Evolutionary conservation across 331 rosid genomes (phyloP).

Genomic region (Cydonia oblonga): DNA sequence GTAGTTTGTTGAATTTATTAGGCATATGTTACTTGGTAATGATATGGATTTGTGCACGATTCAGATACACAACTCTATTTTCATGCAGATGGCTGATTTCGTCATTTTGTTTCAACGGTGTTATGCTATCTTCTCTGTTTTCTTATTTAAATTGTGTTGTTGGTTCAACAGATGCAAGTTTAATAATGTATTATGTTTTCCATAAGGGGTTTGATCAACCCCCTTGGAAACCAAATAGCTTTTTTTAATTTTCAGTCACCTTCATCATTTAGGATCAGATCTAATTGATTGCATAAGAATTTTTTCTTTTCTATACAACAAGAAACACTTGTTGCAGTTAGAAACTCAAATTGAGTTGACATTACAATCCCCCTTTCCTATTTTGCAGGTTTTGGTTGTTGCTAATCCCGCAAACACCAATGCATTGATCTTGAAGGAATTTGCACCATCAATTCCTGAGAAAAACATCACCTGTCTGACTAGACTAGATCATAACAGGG

Average conservation of each 20-base stretch:
- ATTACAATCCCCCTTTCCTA: background rate
- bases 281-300: background rate
- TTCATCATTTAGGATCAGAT: background rate
- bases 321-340: background rate
- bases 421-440: slow-evolving; percentile 96
- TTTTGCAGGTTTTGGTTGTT: slow-evolving; percentile 77
- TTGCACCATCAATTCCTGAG: slow-evolving; percentile 91
- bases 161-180: background rate
- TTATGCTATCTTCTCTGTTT: background rate
- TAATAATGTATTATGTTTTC: background rate
- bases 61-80: too few relatives aligned
- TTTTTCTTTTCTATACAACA: background rate
- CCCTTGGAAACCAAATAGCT: background rate
- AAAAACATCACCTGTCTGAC: slow-evolving; percentile 80
- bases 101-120: background rate
- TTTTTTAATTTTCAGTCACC: background rate
- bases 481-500: slow-evolving; percentile 94
- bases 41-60: too few relatives aligned
- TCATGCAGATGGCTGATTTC: background rate
- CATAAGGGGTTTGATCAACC: background rate
- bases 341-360: background rate
- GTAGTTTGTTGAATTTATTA: background rate
- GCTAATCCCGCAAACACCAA: slow-evolving; percentile 98
- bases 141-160: background rate
- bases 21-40: too few relatives aligned